Evolutionary conservation across 2,329 filamentous ascomycete species (phyloP), one percentile per base, ranked within the genome.

Genomic region (Magnaporthiopsis poae): DNA sequence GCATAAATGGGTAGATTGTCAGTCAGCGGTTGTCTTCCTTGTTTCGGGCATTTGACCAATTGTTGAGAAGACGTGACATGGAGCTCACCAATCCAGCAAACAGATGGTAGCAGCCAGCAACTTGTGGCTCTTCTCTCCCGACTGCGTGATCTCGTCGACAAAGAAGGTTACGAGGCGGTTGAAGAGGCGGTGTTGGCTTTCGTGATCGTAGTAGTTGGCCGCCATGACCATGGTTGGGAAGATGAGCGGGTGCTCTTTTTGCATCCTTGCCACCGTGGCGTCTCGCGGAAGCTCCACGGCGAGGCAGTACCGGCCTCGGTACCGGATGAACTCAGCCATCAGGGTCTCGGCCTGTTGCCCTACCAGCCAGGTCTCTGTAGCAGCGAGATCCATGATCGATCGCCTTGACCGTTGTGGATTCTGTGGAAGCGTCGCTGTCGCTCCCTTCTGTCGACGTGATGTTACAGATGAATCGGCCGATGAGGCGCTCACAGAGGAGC

Each of bases 1-100:
- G 33, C 35, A 33, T 8, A 18, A 8, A 15, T 29, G 13, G 4
- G 27, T 27, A 27, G 12, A 7, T 63, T 13, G 4, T 46, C 35
- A 39, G 21, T 29, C n/a, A 63, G 11, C 33, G n/a, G 35, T 27
- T 25, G 27, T 18, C 33, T 46, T 18, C n/a, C 46, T 63, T 39
- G 31, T 5, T 9, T 56, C n/a, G 46, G 21, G 21, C 18, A 12
- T 39, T 39, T 39, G 36, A 15, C 36, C 13, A 8, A 21, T n/a
- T 11, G n/a, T 1, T 1, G 8, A 11, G 7, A 56, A 56, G 46
- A 56, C 2, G 46, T 21, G 31, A 31, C 15, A n/a, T 9, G 18
- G 46, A 56, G 21, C 62, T 46, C 46, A 64, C 63, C 63, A 64
- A 21, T 46, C 63, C 21, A 64, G 27, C 21, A 64, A 29, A 29